These are phyloP conservation scores for Cyathus striatus DNA, from an alignment of 768 basidiomycete genomes.

Conservation along the genomic window DNA sequence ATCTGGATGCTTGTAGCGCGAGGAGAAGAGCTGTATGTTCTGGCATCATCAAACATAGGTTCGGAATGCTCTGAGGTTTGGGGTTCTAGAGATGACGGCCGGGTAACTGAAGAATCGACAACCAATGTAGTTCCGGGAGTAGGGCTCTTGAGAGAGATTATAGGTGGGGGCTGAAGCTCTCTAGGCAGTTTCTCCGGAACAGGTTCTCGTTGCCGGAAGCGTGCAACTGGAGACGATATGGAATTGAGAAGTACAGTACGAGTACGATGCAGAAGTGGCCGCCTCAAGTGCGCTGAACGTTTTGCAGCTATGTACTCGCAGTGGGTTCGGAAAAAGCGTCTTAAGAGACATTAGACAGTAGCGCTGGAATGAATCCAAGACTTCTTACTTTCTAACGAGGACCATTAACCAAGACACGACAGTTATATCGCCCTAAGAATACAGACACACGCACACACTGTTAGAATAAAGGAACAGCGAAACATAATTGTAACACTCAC, in stretches of 20 bases:
- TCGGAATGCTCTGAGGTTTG: constrained; percentile 2
- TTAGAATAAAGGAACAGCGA: not conserved
- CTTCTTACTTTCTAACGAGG: constrained; percentile 47
- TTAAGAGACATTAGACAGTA: constrained; percentile 10
- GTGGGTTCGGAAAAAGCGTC: constrained; percentile 38
- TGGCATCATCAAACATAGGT: constrained; percentile 5
- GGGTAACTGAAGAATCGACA: not conserved
- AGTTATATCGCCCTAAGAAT: constrained; percentile 36
- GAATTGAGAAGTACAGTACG: constrained; percentile 22
- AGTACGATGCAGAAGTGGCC: constrained; percentile 10
- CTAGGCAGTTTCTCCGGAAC: not conserved
- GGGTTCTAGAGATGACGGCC: not conserved
- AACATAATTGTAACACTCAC: constrained; percentile 19
- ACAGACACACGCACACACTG: too few species aligned
- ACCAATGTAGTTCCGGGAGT: constrained; percentile 5
- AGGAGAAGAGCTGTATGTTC: constrained; percentile 14
- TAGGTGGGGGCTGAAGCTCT: constrained; percentile 1
- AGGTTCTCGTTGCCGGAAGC: not conserved
- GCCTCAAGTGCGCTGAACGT: constrained; percentile 8
- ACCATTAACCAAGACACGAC: constrained; percentile 65
- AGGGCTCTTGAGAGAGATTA: constrained; percentile 4
- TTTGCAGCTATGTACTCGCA: constrained; percentile 33
- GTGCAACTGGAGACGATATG: constrained; percentile 25
- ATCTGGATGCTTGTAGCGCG: constrained; percentile 5
- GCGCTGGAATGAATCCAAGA: not conserved